phyloP scores from a whole-genome alignment of 1,284 basidiomycete species.

The Mycosarcoma mackinlayi region DNA sequence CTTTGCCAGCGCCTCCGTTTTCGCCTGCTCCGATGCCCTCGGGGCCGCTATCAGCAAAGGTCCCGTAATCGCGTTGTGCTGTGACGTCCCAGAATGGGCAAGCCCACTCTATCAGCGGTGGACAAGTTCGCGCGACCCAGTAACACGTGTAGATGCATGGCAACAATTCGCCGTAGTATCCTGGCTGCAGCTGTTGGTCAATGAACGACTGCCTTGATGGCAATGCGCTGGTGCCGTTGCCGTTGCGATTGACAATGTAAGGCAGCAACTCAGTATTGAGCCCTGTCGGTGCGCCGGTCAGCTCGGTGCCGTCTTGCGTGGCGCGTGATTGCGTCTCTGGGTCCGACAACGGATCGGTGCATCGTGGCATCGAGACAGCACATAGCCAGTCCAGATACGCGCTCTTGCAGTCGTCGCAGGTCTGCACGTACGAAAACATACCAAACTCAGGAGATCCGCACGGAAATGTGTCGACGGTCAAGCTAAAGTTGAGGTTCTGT shows the following conservation, averaged over 20 bases:
- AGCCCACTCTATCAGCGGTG: constrained; percentile 60
- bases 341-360: constrained; percentile 63
- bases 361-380: constrained; percentile 69
- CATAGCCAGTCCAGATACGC: constrained; percentile 69
- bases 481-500: constrained; percentile 67
- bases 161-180: constrained; percentile 63
- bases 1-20: constrained; percentile 62
- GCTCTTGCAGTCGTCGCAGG: constrained; percentile 67
- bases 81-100: constrained; percentile 66
- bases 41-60: constrained; percentile 62
- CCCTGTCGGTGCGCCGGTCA: constrained; percentile 55
- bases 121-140: constrained; percentile 62
- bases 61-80: constrained; percentile 65
- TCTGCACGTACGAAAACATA: constrained; percentile 68
- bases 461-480: constrained; percentile 69
- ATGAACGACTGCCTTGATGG: constrained; percentile 59
- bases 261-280: constrained; percentile 57
- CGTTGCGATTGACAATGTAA: constrained; percentile 64
- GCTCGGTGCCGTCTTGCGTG: constrained; percentile 47
- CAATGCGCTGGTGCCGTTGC: constrained; percentile 18
- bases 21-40: constrained; percentile 56
- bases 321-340: constrained; percentile 50
- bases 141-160: constrained; percentile 66
- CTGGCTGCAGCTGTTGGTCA: constrained; percentile 51
- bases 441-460: constrained; percentile 67